phyloP scores from a whole-genome alignment of 805 yeast species.

The Sungouiozyma intestinalis region DNA sequence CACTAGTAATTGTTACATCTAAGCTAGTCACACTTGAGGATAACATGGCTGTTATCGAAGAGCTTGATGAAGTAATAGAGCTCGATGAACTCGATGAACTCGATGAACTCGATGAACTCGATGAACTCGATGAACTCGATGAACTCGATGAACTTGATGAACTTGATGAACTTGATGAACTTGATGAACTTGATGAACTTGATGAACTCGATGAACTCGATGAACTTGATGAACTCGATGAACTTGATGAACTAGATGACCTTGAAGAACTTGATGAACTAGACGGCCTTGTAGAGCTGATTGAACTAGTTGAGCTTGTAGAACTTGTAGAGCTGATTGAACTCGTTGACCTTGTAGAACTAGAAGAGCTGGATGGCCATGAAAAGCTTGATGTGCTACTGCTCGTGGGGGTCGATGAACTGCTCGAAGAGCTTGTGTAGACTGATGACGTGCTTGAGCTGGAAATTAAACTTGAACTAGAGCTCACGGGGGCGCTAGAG shows the following conservation, averaged over 20 bases:
- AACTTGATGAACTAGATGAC: conserved; percentile 3
- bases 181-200: too few species aligned
- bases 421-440: too few species aligned
- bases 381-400: too few species aligned
- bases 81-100: neutral
- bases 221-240: conserved; percentile 4
- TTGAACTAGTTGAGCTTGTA: neutral
- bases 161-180: conserved; percentile 3
- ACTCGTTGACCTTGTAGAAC: conserved; percentile 2
- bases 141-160: conserved; percentile 1
- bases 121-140: conserved; percentile 2
- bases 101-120: conserved; percentile 1
- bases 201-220: neutral
- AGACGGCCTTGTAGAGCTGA: conserved; percentile 1
- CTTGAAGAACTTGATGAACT: neutral
- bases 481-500: too few species aligned
- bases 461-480: too few species aligned
- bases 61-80: neutral
- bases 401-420: too few species aligned
- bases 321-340: conserved; percentile 1
- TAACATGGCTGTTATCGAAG: conserved; percentile 1
- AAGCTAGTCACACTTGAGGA: neutral
- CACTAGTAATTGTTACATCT: conserved; percentile 17
- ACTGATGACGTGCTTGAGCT: too few species aligned
- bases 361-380: conserved; percentile 2